Evolutionary conservation across 192 early-diverging fungal genomes (phyloP), one percentile per base, ranked within the genome.

Genomic region (Bifiguratus adelaidae): DNA sequence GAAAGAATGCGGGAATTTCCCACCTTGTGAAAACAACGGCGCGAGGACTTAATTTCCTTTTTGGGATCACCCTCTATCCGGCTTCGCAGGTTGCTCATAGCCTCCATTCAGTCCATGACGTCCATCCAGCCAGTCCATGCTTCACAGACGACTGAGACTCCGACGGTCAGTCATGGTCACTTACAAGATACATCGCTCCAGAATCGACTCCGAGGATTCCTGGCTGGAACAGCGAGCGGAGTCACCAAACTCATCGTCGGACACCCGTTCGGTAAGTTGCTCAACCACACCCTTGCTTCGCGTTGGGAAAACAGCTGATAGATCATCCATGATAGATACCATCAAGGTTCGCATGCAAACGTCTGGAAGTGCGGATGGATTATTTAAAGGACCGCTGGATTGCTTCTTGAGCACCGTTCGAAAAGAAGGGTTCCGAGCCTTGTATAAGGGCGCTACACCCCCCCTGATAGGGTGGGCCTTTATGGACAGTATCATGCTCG

Each of bases 391-490:
- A 26, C 76, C 82, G 1, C 43, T 81, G 42, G 74, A 86, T 52
- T 89, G 86, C 50, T 58, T 89, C 20, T 38, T 64, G 32, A 56
- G 63, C 44, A 89, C 86, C 0, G 50, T 86, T 32, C 57, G 67
- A n/a, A 53, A 82, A 29, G 85, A 88, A 52, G 82, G 83, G 2
- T 56, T 71, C 12, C 68, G 79, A 4, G 91, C 86, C 7, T 69
- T 96, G 4, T 96, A 96, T 70, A 91, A 91, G 57, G 92, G 93
- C 33, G 88, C 91, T 11, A 91, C 88, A 18, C 88, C 89, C 7
- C 92, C 92, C 15, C 59, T 96, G 35, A 53, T 96, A 38, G 92
- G 92, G 9, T 96, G 90, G 89, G 78, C 81, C 2, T 67, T 87
- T 40, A 91, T 93, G 89, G 89, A 93, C 37, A 76, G 74, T 53